Conservation (phyloP, 371 early-diverging fungal species). For the Mortierella sp. region DNA sequence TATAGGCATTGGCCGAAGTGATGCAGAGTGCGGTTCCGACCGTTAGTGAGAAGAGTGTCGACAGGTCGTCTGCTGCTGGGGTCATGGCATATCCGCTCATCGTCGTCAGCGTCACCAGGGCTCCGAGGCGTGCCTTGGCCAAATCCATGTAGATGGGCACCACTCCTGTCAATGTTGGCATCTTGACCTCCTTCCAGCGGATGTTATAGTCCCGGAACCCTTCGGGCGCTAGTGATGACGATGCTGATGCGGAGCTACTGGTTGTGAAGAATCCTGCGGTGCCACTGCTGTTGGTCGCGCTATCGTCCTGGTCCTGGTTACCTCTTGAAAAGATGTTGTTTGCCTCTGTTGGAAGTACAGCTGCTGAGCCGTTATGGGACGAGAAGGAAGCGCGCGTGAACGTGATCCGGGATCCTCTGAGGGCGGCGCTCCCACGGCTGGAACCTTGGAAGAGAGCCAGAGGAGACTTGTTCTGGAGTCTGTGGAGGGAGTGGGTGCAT, state of each 20-base stretch:
- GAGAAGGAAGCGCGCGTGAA: conserved; percentile 49
- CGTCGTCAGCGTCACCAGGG: conserved; percentile 92
- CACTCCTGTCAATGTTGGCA: conserved; percentile 60
- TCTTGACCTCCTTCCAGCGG: conserved; percentile 58
- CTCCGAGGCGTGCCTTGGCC: conserved; percentile 88
- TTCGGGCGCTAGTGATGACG: conserved; percentile 25
- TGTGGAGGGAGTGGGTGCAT: conserved; percentile 20
- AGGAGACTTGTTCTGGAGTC: conserved; percentile 15
- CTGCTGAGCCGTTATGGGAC: conserved; percentile 23
- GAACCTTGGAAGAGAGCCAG: conserved; percentile 13
- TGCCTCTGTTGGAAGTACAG: conserved; percentile 29
- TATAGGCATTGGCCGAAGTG: conserved; percentile 94
- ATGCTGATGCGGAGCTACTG: conserved; percentile 2
- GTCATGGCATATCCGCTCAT: conserved; percentile 97
- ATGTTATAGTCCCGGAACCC: conserved; percentile 49
- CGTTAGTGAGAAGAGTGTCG: conserved; percentile 86
- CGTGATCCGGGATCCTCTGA: conserved; percentile 39
- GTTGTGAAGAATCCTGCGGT: conserved; percentile 16
- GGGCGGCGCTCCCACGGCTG: conserved; percentile 11
- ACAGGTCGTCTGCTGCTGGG: conserved; percentile 80
- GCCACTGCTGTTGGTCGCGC: conserved; percentile 13
- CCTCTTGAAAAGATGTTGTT: conserved; percentile 24
- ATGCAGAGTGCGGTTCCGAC: conserved; percentile 93
- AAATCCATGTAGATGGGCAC: conserved; percentile 72
- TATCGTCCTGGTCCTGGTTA: conserved; percentile 24